A percentile compares a stretch with the other conserved stretches of the same genome.
Conservation (phyloP, 2,329 filamentous ascomycete species). For the Penicillium sp. region DNA sequence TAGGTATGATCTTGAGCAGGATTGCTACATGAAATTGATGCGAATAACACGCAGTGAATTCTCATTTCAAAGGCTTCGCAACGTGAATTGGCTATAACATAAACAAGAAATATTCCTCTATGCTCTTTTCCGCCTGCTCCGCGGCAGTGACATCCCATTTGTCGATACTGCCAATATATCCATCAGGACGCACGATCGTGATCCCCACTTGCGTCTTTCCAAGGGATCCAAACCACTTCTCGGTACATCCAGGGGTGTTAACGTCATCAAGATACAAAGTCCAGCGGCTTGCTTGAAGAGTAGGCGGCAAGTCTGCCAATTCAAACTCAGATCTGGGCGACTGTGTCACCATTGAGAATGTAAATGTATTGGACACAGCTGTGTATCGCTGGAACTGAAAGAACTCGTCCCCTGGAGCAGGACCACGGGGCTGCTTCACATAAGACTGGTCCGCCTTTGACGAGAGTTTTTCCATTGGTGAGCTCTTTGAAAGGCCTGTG, state of each 20-base stretch:
- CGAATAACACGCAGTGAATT: too few relatives aligned
- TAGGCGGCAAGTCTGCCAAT: slow-evolving; percentile 60
- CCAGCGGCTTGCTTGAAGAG: slow-evolving; percentile 66
- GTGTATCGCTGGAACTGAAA: slow-evolving; percentile 67
- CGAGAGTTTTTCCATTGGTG: slow-evolving; percentile 58
- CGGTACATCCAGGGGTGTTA: slow-evolving; percentile 56
- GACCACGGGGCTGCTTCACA: slow-evolving; percentile 55
- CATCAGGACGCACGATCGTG: slow-evolving; percentile 68
- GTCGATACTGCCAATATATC: slow-evolving; percentile 67
- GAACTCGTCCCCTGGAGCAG: slow-evolving; percentile 63
- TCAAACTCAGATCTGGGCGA: slow-evolving; percentile 64
- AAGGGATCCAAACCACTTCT: slow-evolving; percentile 67
- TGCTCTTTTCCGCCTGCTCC: slow-evolving; percentile 41
- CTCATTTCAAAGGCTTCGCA: too few relatives aligned
- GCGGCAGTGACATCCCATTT: slow-evolving; percentile 38
- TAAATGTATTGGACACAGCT: slow-evolving; percentile 65
- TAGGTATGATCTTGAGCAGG: too few relatives aligned
- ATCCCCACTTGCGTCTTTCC: slow-evolving; percentile 59
- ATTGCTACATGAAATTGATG: too few relatives aligned
- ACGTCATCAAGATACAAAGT: slow-evolving; percentile 70
- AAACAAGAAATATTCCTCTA: slow-evolving; percentile 50
- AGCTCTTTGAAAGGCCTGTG: slow-evolving; percentile 43
- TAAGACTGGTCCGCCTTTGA: slow-evolving; percentile 62
- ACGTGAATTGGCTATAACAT: neutral
- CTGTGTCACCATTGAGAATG: slow-evolving; percentile 65